Evolutionary conservation across 345 rosid species (phyloP).

Genomic region (Sonneratia caseolaris): DNA sequence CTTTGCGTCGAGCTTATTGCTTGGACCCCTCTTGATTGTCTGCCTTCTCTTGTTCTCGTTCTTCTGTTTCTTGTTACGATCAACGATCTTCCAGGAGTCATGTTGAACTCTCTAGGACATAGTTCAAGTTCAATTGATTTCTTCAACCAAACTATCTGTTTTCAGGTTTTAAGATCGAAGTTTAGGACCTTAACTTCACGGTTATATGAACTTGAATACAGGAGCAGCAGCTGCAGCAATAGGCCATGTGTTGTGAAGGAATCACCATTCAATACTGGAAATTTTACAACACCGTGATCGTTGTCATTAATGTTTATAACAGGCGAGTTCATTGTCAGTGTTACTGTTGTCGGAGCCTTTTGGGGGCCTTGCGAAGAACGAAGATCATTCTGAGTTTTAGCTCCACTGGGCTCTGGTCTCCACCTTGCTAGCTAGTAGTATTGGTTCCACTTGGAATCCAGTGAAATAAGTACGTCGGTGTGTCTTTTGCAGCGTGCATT

Average conservation of each 20-base stretch:
- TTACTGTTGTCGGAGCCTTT: constrained; percentile 90
- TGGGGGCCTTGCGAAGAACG: constrained; percentile 96
- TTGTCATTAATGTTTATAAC: constrained; percentile 13
- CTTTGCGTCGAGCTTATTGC: too few species aligned
- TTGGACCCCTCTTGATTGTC: too few species aligned
- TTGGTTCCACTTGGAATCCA: too few species aligned
- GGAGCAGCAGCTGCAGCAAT: constrained; percentile 42
- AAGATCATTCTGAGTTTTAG: constrained; percentile 74
- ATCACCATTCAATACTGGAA: constrained; percentile 11
- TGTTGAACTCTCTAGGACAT: too few species aligned
- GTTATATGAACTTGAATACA: constrained; percentile 9
- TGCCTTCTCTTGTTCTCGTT: too few species aligned
- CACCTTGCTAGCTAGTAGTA: too few species aligned
- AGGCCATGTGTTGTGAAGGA: constrained; percentile 22
- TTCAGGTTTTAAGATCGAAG: background rate
- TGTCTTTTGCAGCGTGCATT: constrained; percentile 44
- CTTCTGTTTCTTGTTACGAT: too few species aligned
- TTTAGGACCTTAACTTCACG: background rate
- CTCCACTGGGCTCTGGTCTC: constrained; percentile 7
- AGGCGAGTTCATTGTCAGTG: constrained; percentile 58
- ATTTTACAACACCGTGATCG: constrained; percentile 12
- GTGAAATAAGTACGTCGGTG: background rate
- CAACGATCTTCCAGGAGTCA: too few species aligned
- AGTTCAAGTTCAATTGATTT: background rate
- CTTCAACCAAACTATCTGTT: background rate